Base-by-base conservation (phyloP, 179 eudicot species). In the Corrigiola litoralis region DNA sequence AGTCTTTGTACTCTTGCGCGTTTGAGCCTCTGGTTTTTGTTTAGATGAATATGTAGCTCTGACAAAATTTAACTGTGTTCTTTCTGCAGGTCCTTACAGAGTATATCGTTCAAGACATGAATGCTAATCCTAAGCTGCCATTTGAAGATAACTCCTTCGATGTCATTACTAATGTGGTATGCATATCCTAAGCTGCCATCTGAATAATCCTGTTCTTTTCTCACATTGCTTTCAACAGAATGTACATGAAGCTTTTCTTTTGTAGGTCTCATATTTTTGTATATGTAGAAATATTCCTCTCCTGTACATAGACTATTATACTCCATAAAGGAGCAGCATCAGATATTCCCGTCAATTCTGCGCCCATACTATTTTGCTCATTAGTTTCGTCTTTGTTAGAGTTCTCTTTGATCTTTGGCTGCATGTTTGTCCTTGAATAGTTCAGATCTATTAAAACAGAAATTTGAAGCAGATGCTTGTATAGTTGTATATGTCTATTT, bases 111-210 rank as follows among this genome's bases (percentile, higher is more conserved):
- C 99, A 90, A 88, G 97, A 94, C 82, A 73, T 94, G 76, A 94
- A 94, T 74, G 75, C 72, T 46, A 69, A 84, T 69, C 94, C 99
- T 40, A 87, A 79, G 66, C 94, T 94, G 69, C 97, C 94, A 40
- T 94, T 82, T 68, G 96, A 84, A 66, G 99, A 90, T 63, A 80
- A 81, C 63, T 76, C 94, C 34, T 94, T 94, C 32, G 97, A 94
- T 74, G 89, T 90, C 57, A 90, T 94, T 47, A 94, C 99, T 5
- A 94, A 94, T 76, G 99, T 90, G 95, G 99, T 90, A 83, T 38
- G 92, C 68, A 54, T 47, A 34, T 54, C 63, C 49, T 50, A 58
- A n/a, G 33, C 25, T n/a, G 36, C 6, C 23, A 3, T 57, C 60
- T 5, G 56, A 36, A 47, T 21, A 4, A 13, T 68, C 72, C 45